Evolutionary conservation across 2,329 filamentous ascomycete genomes (phyloP).

Genomic region (Saccharata proteae): DNA sequence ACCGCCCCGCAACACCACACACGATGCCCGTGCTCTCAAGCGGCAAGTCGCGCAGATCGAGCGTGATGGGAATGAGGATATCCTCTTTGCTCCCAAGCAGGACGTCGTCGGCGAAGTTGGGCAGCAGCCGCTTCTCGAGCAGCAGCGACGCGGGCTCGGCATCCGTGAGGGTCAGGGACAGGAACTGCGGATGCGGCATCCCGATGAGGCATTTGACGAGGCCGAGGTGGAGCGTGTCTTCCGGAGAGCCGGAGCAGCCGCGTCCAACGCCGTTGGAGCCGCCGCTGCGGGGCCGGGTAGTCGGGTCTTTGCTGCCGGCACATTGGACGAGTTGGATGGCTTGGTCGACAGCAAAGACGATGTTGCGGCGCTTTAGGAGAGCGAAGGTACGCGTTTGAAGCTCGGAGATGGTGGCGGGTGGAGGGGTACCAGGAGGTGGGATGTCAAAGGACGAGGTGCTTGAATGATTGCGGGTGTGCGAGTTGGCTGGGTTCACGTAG

Average conservation of each 20-base stretch:
- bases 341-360: slow-evolving; percentile 59
- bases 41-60: slow-evolving; percentile 70
- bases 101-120: slow-evolving; percentile 44
- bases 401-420: slow-evolving; percentile 65
- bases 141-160: slow-evolving; percentile 64
- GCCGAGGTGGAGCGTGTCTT: slow-evolving; percentile 34
- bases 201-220: slow-evolving; percentile 37
- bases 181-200: slow-evolving; percentile 49
- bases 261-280: slow-evolving; percentile 11
- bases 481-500: slow-evolving; percentile 46
- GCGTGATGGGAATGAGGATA: slow-evolving; percentile 70
- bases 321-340: slow-evolving; percentile 68
- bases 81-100: slow-evolving; percentile 64
- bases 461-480: slow-evolving; percentile 35
- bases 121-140: slow-evolving; percentile 55
- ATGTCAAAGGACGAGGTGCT: slow-evolving; percentile 34
- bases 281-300: slow-evolving; percentile 7
- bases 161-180: slow-evolving; percentile 61
- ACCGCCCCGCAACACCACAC: slow-evolving; percentile 75
- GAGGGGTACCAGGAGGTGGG: slow-evolving; percentile 47
- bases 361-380: slow-evolving; percentile 64
- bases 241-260: slow-evolving; percentile 21
- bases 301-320: slow-evolving; percentile 47
- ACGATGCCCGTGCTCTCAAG: slow-evolving; percentile 89
- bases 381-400: slow-evolving; percentile 74